phyloP scores from a whole-genome alignment of 345 rosid species.

The Noccaea caerulescens region DNA sequence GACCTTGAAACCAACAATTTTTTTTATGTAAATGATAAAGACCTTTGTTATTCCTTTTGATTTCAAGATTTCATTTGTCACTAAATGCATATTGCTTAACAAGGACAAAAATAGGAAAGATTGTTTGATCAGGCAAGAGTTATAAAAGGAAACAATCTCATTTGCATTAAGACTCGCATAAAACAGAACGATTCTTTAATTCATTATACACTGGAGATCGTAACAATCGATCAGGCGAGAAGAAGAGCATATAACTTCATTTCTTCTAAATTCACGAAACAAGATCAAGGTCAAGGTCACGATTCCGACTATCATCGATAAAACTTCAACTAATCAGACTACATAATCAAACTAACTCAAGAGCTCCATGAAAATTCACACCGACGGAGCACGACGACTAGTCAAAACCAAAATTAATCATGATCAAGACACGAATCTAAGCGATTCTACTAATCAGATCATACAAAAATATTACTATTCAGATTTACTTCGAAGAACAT shows the following conservation, averaged over 20 bases:
- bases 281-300: slow-evolving; percentile 4
- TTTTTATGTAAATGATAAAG: too few relatives aligned
- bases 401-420: slow-evolving; percentile 9
- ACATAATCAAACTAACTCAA: slow-evolving; percentile 22
- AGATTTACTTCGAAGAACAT: neutral
- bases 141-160: slow-evolving; percentile 20
- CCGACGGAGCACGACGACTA: slow-evolving; percentile 3
- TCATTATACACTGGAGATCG: slow-evolving; percentile 1
- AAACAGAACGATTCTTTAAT: slow-evolving; percentile 2
- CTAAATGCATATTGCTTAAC: too few relatives aligned
- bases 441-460: neutral
- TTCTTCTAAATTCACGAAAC: neutral
- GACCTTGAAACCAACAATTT: neutral
- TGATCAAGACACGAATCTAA: neutral
- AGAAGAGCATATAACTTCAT: neutral
- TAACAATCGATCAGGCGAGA: neutral
- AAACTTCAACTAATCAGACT: neutral
- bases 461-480: neutral
- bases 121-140: neutral
- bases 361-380: neutral
- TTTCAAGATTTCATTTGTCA: too few relatives aligned
- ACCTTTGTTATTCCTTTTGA: neutral
- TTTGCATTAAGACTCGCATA: neutral
- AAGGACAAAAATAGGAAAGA: slow-evolving; percentile 1
- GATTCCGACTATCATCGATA: neutral